Conservation (phyloP, 2,329 filamentous ascomycete species). For the Byssothecium circinans region DNA sequence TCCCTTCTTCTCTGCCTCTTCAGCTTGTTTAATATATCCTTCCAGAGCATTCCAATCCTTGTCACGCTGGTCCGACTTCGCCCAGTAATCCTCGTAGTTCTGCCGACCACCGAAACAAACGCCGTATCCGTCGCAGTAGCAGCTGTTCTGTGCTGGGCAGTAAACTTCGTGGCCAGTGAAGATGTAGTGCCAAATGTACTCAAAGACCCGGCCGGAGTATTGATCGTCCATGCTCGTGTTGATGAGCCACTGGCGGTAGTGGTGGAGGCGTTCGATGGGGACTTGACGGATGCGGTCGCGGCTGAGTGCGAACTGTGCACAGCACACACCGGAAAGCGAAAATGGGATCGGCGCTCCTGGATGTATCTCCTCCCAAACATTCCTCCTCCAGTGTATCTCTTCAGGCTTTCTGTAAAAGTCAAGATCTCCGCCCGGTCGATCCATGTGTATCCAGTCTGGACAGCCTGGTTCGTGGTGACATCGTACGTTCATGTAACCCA, state of each 20-base stretch:
- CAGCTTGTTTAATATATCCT: slow-evolving; percentile 42
- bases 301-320: slow-evolving; percentile 59
- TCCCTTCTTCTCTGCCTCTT: slow-evolving; percentile 34
- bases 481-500: slow-evolving; percentile 63
- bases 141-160: slow-evolving; percentile 44
- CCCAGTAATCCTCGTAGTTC: slow-evolving; percentile 54
- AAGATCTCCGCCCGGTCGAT: slow-evolving; percentile 43
- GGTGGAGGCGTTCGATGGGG: slow-evolving; percentile 54
- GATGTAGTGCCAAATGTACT: slow-evolving; percentile 47
- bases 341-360: slow-evolving; percentile 43
- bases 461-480: slow-evolving; percentile 62
- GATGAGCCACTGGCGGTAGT: slow-evolving; percentile 57
- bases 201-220: slow-evolving; percentile 43
- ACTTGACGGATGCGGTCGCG: slow-evolving; percentile 53
- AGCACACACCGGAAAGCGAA: slow-evolving; percentile 52
- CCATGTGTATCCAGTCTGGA: slow-evolving; percentile 59
- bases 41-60: slow-evolving; percentile 46
- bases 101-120: slow-evolving; percentile 60
- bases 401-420: slow-evolving; percentile 45
- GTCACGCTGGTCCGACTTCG: slow-evolving; percentile 47
- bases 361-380: slow-evolving; percentile 47
- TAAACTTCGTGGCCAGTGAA: slow-evolving; percentile 44
- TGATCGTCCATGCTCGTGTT: slow-evolving; percentile 42
- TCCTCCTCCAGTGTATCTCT: slow-evolving; percentile 39
- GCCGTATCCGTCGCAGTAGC: slow-evolving; percentile 67